Percentiles rank a stretch among this genome's conserved stretches.
These are phyloP conservation scores for Tetratostichococcus sp. DNA, from an alignment of 139 green algal genomes.

Conservation along the genomic window DNA sequence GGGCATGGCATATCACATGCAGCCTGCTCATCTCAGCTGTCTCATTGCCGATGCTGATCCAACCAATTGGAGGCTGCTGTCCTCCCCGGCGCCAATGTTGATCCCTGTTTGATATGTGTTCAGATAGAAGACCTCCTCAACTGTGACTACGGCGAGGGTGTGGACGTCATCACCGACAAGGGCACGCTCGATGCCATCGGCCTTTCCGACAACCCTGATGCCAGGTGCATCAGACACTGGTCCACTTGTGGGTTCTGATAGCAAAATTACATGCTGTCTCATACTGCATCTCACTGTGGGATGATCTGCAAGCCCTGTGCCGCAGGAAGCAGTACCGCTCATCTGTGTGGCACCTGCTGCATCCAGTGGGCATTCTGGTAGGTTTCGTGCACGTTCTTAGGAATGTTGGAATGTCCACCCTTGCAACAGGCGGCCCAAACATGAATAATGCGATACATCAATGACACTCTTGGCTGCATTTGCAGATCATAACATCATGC, in stretches of 20 bases:
- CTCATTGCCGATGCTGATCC: no score
- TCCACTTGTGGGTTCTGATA: no score
- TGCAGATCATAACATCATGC: constrained; percentile 41
- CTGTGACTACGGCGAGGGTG: neutral
- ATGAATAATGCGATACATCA: no score
- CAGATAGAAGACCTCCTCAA: neutral
- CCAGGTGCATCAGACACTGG: no score
- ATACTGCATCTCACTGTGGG: no score
- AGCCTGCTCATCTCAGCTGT: no score
- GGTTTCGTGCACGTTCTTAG: neutral
- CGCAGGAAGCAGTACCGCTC: constrained; percentile 24
- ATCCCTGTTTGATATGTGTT: neutral
- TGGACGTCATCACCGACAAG: constrained; percentile 44
- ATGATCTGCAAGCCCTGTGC: neutral
- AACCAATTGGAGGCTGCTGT: no score
- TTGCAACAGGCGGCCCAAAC: no score
- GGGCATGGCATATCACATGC: neutral
- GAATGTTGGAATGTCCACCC: no score
- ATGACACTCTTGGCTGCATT: no score
- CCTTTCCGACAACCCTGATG: constrained; percentile 15
- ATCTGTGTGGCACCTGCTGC: constrained; percentile 25
- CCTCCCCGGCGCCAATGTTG: no score
- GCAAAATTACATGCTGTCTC: no score
- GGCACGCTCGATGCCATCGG: constrained; percentile 47
- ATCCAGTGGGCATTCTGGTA: constrained; percentile 24